phyloP scores from a whole-genome alignment of 176 grass and related monocot genomes.

The Lolium rigidum region DNA sequence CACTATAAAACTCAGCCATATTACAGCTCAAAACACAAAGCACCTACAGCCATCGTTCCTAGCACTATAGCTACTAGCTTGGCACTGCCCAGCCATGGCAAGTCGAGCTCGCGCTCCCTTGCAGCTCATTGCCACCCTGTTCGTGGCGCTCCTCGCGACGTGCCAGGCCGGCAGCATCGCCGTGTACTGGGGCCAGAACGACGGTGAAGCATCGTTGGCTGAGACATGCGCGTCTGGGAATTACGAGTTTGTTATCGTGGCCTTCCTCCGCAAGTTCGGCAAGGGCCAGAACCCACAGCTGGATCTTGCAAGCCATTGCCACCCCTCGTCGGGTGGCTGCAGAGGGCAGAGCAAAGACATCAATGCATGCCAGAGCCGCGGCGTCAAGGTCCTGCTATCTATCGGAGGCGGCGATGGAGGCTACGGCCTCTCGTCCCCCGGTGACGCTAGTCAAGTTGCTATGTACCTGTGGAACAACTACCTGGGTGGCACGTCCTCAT shows the following conservation, averaged over 20 bases:
- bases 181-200: slow-evolving; percentile 68
- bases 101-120: not conserved
- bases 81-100: slow-evolving; percentile 22
- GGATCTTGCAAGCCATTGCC: slow-evolving; percentile 68
- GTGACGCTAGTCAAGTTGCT: slow-evolving; percentile 50
- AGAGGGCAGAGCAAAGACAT: slow-evolving; percentile 56
- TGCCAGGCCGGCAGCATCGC: slow-evolving; percentile 60
- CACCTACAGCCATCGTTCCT: not conserved
- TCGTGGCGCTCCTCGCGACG: slow-evolving; percentile 14
- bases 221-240: slow-evolving; percentile 50
- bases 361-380: slow-evolving; percentile 48
- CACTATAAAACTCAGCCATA: slow-evolving; percentile 30
- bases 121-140: not conserved
- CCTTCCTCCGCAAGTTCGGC: slow-evolving; percentile 66
- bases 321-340: slow-evolving; percentile 53
- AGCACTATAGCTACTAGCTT: no score
- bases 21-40: not conserved
- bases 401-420: slow-evolving; percentile 58
- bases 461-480: slow-evolving; percentile 70
- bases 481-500: no score
- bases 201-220: slow-evolving; percentile 47
- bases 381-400: slow-evolving; percentile 76
- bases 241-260: slow-evolving; percentile 64
- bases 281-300: slow-evolving; percentile 62
- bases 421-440: slow-evolving; percentile 54